Conservation (phyloP, 352 stramenopile genomes). For the Globisporangium spinosum region DNA sequence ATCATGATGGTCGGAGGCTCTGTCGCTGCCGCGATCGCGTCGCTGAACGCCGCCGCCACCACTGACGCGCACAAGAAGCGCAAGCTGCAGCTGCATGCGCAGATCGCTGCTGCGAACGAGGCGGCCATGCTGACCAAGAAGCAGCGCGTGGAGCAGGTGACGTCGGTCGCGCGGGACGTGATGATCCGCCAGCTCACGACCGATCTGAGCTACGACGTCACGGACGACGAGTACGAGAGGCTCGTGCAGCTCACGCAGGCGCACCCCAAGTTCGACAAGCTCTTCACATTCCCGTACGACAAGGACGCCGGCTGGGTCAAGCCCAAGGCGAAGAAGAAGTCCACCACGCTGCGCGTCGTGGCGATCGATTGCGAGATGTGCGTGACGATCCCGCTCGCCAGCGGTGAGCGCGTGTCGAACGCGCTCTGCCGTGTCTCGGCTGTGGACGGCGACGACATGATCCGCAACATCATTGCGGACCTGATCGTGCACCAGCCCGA, state of each 20-base stretch:
- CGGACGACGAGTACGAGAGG: slow-evolving; percentile 56
- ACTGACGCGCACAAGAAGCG: slow-evolving; percentile 6
- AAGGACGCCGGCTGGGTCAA: slow-evolving; percentile 47
- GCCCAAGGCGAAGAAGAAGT: slow-evolving; percentile 58
- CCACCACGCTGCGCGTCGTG: slow-evolving; percentile 60
- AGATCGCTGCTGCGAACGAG: background rate
- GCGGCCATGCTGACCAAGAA: slow-evolving; percentile 38
- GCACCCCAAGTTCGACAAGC: slow-evolving; percentile 50
- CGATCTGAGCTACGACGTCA: slow-evolving; percentile 53
- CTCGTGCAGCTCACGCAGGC: slow-evolving; percentile 66
- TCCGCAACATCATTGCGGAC: slow-evolving; percentile 67
- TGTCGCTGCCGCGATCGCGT: slow-evolving; percentile 4
- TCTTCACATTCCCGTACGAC: slow-evolving; percentile 52
- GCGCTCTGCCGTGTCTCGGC: slow-evolving; percentile 79
- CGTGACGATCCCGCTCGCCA: slow-evolving; percentile 38
- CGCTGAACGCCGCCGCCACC: slow-evolving; percentile 1
- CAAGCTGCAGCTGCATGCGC: slow-evolving; percentile 4
- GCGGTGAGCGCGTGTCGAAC: slow-evolving; percentile 37
- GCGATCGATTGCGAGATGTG: slow-evolving; percentile 89
- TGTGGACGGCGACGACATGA: slow-evolving; percentile 74
- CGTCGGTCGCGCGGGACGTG: slow-evolving; percentile 61
- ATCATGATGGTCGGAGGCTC: slow-evolving; percentile 3
- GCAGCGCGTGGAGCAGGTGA: slow-evolving; percentile 56
- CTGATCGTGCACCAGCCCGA: slow-evolving; percentile 84
- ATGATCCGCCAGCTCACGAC: slow-evolving; percentile 62